These are phyloP conservation scores for Bolboschoenus planiculmis DNA, from an alignment of 176 grass and related monocot species.

Conservation along the genomic window DNA sequence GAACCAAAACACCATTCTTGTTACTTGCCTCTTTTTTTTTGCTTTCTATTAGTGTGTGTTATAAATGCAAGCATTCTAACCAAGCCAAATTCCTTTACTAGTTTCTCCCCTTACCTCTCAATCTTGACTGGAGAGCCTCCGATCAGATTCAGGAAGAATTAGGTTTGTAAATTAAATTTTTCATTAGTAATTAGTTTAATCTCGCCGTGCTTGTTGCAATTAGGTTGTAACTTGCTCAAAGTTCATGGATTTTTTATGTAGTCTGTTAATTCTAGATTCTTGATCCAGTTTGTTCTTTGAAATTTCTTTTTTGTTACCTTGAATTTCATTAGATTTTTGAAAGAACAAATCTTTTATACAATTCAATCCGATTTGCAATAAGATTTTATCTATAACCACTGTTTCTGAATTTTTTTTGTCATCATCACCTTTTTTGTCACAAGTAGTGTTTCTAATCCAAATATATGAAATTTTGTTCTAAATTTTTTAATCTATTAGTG, in stretches of 20 bases:
- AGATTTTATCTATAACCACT: background rate
- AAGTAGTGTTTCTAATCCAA: background rate
- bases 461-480: background rate
- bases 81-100: background rate
- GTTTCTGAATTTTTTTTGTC: background rate
- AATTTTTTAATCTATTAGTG: background rate
- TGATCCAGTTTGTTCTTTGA: background rate
- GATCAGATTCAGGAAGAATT: background rate
- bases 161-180: background rate
- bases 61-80: background rate
- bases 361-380: background rate
- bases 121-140: background rate
- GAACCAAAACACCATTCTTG: background rate
- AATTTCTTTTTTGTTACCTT: background rate
- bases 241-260: background rate
- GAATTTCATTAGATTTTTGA: background rate
- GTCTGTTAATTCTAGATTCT: background rate
- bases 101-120: background rate
- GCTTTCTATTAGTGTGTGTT: background rate
- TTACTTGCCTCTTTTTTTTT: slow-evolving; percentile 5
- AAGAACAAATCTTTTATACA: background rate
- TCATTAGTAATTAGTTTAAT: background rate
- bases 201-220: background rate
- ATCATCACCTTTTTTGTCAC: background rate
- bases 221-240: background rate